Evolutionary conservation across 805 yeast species (phyloP), one percentile per base, ranked within the genome.

Genomic region (Metschnikowia proteae): DNA sequence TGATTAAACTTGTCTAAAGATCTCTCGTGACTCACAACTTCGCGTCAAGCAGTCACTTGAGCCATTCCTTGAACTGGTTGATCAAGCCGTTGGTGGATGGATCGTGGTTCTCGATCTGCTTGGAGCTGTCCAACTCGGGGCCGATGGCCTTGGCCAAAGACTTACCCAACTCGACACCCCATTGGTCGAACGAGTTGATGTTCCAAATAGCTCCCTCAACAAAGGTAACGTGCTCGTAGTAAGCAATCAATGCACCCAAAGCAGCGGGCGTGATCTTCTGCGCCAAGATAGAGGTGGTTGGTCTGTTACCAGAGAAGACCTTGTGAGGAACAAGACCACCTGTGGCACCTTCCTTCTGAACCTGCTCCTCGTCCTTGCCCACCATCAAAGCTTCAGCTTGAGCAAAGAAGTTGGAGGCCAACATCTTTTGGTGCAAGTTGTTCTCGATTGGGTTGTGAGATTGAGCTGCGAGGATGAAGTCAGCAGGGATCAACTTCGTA

Each of bases 91-190:
- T 86, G 61, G 99, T 94, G 43, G 96, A 87, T 35, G 84, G 84
- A 68, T 94, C 99, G 71, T 94, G 99, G 52, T 82, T 65, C 32
- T 74, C 66, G 48, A 86, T 83, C 49, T 59, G 57, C 47, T 74
- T 70, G 40, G 68, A 65, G 65, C 78, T 81, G 60, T 86, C 87
- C 66, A 94, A 83, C 75, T 94, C 97, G 62, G 80, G 80, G 62
- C 95, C 92, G 64, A 94, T 92, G 51, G 80, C 94, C 84, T 94
- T 94, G 66, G 99, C 99, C 67, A 94, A 82, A 46, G 86, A 95
- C 78, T 94, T 94, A 70, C 99, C 99, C 62, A 94, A 86, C 78
- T 94, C 99, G 64, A 94, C 99, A 74, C 99, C 99, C 96, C 98
- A 94, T 79, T 94, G 99, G 78, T 94, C 99, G 68, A 89, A 94